Base-by-base conservation (phyloP, 257 asterid genomes). In the Forsythia viridissima region DNA sequence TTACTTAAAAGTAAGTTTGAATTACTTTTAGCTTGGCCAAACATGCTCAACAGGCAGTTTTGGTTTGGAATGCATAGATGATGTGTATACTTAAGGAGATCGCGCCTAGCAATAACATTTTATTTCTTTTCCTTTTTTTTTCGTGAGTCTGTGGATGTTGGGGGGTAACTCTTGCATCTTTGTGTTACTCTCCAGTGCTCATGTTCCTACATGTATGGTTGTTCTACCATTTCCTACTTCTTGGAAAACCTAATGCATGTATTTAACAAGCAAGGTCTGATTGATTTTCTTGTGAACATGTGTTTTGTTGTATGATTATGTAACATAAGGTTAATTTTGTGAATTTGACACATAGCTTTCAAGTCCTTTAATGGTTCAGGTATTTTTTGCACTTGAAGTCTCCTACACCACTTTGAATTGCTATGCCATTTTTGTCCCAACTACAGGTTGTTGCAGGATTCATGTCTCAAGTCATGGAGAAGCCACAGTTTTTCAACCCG, bases 391-490 rank as follows among this genome's bases (percentile, higher is more conserved):
- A 57, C n/a, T n/a, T 57, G 11, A 44, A 48, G 59, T 48, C 59
- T 48, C 66, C 34, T 39, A 4, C 68, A 24, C 20, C 16, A 69
- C 71, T 52, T 39, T 71, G 74, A 63, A 20, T 20, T 70, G 59
- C 42, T 20, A 75, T 72, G 52, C 79, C 81, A 69, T 83, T 24
- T 72, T 68, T 57, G 8, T 57, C 61, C 68, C 16, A 80, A 8
- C 30, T 82, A 72, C 81, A 91, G 96, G 96, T 86, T 55, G 85
- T 87, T 72, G 91, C 92, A 63, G 90, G 79, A 57, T 87, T 89
- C 82, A 89, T 91, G 93, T 87, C 91, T 69, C 87, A 74, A 85
- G 87, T 79, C 34, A 81, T 85, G 77, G 87, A 87, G 51, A 63
- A 79, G 74, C 88, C 96, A 42, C 76, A 71, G 39, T 77, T 88